A percentile compares a stretch with the other conserved stretches of the same genome.
phyloP scores from a whole-genome alignment of 805 yeast genomes.

The Kodamaea leandrae region DNA sequence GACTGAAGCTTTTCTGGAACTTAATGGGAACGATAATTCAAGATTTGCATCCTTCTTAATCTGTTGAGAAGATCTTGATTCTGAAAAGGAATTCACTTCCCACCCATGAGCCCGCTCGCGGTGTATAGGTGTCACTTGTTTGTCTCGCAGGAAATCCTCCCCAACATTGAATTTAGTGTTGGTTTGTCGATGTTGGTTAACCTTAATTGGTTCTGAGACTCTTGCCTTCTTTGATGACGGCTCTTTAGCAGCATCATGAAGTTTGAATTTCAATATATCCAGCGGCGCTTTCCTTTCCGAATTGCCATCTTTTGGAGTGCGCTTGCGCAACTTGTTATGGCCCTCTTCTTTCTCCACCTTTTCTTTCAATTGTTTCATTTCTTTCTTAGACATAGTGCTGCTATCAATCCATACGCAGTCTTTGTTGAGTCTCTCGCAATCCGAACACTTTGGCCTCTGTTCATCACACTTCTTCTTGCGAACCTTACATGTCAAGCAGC shows the following conservation, averaged over 20 bases:
- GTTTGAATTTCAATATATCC: too few relatives aligned
- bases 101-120: too few relatives aligned
- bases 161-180: background rate
- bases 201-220: too few relatives aligned
- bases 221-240: background rate
- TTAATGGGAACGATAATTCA: too few relatives aligned
- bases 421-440: slow-evolving; percentile 45
- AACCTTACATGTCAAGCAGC: slow-evolving; percentile 67
- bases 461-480: slow-evolving; percentile 62
- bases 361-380: slow-evolving; percentile 32
- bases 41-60: too few relatives aligned
- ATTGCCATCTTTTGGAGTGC: slow-evolving; percentile 19
- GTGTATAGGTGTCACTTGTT: too few relatives aligned
- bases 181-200: too few relatives aligned
- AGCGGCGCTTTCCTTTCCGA: too few relatives aligned
- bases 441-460: slow-evolving; percentile 47
- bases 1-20: too few relatives aligned
- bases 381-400: slow-evolving; percentile 40
- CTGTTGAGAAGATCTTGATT: too few relatives aligned
- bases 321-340: slow-evolving; percentile 39
- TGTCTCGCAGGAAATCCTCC: background rate
- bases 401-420: slow-evolving; percentile 49
- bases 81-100: too few relatives aligned
- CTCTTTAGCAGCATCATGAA: too few relatives aligned
- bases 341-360: slow-evolving; percentile 41